Percentiles rank a stretch among this genome's conserved stretches.
phyloP scores from a whole-genome alignment of 495 filamentous ascomycete genomes.

The Aspergillus nidulans region DNA sequence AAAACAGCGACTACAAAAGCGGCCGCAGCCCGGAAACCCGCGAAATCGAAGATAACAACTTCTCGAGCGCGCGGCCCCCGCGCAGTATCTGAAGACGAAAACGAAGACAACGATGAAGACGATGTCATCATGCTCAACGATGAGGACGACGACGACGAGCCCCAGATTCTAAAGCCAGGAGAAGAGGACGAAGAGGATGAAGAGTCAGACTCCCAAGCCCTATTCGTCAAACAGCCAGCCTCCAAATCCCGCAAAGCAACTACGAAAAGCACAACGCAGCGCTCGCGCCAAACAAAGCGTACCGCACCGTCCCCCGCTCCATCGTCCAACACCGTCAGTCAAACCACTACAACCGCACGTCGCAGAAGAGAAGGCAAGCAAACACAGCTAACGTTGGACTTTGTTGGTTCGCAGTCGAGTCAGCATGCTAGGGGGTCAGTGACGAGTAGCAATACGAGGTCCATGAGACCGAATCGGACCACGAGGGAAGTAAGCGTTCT shows the following conservation, averaged over 20 bases:
- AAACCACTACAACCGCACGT: conserved; percentile 2
- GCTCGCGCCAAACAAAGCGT: conserved; percentile 13
- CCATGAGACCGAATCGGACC: conserved; percentile 40
- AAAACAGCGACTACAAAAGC: conserved; percentile 37
- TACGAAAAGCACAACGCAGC: conserved; percentile 21
- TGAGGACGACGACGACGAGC: conserved; percentile 61
- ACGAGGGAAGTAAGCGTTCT: conserved; percentile 36
- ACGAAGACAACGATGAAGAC: conserved; percentile 60
- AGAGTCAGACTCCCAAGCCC: conserved; percentile 44
- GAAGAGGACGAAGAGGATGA: conserved; percentile 39
- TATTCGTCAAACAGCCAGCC: conserved; percentile 52
- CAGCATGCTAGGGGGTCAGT: conserved; percentile 16
- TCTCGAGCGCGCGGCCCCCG: conserved; percentile 35
- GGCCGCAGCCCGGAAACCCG: conserved; percentile 33
- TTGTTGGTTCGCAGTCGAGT: conserved; percentile 54
- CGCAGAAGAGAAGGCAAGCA: conserved; percentile 18
- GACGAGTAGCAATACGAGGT: conserved; percentile 20
- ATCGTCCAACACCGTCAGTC: conserved; percentile 37
- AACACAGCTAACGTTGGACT: conserved; percentile 69
- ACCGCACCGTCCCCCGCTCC: conserved; percentile 40
- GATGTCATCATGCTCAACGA: conserved; percentile 60
- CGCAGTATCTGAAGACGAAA: conserved; percentile 53
- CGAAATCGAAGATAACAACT: conserved; percentile 31
- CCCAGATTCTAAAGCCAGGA: conserved; percentile 21
- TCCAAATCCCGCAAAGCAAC: conserved; percentile 28